phyloP scores from a whole-genome alignment of 805 yeast genomes.

The Blastobotrys americana region DNA sequence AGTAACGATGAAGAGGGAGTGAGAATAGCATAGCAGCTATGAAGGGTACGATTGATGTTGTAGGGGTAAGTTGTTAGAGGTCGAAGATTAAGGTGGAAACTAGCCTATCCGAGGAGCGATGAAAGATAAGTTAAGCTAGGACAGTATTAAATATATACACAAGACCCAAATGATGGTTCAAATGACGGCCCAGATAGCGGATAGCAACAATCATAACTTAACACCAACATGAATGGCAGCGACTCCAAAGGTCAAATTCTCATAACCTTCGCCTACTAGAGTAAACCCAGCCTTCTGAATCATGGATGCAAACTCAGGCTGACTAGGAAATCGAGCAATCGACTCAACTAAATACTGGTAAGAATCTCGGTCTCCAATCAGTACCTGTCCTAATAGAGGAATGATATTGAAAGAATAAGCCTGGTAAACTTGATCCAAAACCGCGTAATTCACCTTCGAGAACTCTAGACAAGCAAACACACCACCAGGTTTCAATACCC shows the following conservation, averaged over 20 bases:
- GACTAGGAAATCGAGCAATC: conserved; percentile 84
- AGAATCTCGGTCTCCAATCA: conserved; percentile 92
- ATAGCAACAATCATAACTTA: conserved; percentile 45
- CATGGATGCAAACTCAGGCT: conserved; percentile 86
- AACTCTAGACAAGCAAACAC: conserved; percentile 94
- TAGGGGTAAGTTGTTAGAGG: too few relatives aligned
- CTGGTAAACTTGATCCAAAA: conserved; percentile 69
- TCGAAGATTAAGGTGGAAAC: too few relatives aligned
- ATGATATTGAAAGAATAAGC: conserved; percentile 81
- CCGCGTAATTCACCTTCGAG: conserved; percentile 77
- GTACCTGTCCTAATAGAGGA: conserved; percentile 91
- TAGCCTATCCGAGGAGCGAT: neutral
- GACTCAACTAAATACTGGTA: conserved; percentile 95
- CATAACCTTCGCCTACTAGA: conserved; percentile 87
- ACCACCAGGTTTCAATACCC: conserved; percentile 96
- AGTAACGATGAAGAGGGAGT: too few relatives aligned
- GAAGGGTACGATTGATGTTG: too few relatives aligned
- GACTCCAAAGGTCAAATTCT: conserved; percentile 87
- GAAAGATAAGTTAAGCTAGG: neutral
- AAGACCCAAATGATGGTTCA: too few relatives aligned
- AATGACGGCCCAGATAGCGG: neutral
- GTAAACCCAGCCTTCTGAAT: conserved; percentile 92
- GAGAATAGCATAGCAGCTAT: too few relatives aligned
- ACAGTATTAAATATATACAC: conserved; percentile 1
- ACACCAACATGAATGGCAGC: conserved; percentile 96